Conservation (phyloP, 1,139 yeast genomes). For the Candida smagusa region DNA sequence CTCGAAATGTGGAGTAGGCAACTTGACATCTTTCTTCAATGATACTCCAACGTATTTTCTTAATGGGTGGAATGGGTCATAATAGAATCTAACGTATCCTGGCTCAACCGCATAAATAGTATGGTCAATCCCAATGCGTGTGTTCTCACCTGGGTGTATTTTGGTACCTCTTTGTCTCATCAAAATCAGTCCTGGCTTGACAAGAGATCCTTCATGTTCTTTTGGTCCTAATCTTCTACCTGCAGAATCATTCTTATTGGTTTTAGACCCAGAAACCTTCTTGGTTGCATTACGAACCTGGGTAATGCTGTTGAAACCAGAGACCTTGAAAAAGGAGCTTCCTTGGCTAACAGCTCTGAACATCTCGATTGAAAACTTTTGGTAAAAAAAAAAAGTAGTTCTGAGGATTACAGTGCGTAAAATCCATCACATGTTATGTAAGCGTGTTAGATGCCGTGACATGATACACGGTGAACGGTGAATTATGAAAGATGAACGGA, state of each 20-base stretch:
- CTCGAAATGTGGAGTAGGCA: constrained; percentile 87
- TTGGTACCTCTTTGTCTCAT: constrained; percentile 97
- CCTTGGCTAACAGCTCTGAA: constrained; percentile 3
- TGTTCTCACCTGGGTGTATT: constrained; percentile 92
- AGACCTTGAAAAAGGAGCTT: constrained; percentile 4
- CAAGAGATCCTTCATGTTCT: constrained; percentile 68
- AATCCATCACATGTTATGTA: too few relatives aligned
- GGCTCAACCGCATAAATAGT: constrained; percentile 90
- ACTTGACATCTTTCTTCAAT: constrained; percentile 53
- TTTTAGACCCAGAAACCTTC: constrained; percentile 89
- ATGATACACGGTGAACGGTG: too few relatives aligned
- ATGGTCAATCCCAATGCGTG: constrained; percentile 89
- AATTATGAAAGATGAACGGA: too few relatives aligned
- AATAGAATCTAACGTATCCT: constrained; percentile 85
- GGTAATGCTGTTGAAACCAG: constrained; percentile 12
- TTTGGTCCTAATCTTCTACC: constrained; percentile 95
- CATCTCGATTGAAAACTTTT: constrained; percentile 7
- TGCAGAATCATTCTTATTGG: constrained; percentile 90
- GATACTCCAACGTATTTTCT: constrained; percentile 91
- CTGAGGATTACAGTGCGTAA: background rate
- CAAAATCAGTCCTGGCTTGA: constrained; percentile 79
- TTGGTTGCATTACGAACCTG: constrained; percentile 90
- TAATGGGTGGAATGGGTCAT: constrained; percentile 96
- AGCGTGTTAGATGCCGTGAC: too few relatives aligned
- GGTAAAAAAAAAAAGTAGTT: constrained; percentile 1